Conservation (phyloP, 2,329 filamentous ascomycete species). For the Cordyceps militaris region DNA sequence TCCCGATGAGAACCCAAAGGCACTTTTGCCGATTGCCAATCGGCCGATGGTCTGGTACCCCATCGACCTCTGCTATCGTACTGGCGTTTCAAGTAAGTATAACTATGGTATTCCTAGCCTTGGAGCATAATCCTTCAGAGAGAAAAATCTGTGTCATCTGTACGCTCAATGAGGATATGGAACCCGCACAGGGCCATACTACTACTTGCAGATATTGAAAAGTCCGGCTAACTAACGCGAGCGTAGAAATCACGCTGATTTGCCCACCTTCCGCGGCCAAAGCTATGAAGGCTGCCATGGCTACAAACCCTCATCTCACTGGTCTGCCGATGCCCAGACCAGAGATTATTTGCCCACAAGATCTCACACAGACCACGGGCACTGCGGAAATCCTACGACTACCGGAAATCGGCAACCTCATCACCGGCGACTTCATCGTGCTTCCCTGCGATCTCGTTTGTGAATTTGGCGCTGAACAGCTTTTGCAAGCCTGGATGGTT, state of each 20-base stretch:
- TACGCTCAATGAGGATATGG: background rate
- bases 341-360: constrained; percentile 67
- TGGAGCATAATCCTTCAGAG: no score
- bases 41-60: constrained; percentile 87
- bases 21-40: constrained; percentile 75
- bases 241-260: constrained; percentile 54
- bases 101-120: background rate
- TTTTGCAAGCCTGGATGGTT: constrained; percentile 90
- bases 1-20: constrained; percentile 74
- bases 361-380: constrained; percentile 74
- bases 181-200: background rate
- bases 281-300: constrained; percentile 63
- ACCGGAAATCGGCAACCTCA: constrained; percentile 68
- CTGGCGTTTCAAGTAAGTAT: constrained; percentile 63
- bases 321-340: constrained; percentile 65
- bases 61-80: constrained; percentile 76
- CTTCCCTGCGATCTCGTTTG: constrained; percentile 92
- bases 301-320: constrained; percentile 72
- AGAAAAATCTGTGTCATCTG: no score
- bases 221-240: constrained; percentile 13
- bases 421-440: constrained; percentile 82
- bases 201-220: background rate
- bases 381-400: constrained; percentile 84
- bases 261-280: constrained; percentile 58
- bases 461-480: constrained; percentile 73